Percentiles rank a stretch among this genome's conserved stretches.
These are phyloP conservation scores for Mesembryanthemum crystallinum DNA, from an alignment of 148 eudicot species.

Conservation along the genomic window DNA sequence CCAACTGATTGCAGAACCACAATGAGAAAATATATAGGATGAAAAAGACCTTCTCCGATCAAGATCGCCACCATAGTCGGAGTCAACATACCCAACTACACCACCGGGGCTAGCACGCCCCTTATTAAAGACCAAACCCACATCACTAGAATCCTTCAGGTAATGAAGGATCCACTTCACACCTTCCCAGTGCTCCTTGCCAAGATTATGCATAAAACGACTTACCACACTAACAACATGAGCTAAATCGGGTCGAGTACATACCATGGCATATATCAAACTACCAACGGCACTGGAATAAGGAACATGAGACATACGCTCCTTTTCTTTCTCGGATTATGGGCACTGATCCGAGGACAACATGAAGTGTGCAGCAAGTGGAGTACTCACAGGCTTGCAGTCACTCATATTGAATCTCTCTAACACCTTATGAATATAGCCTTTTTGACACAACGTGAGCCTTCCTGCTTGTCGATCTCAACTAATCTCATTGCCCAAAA, in stretches of 20 bases:
- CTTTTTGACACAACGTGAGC: not conserved
- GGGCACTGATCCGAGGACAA: not conserved
- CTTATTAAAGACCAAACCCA: not conserved
- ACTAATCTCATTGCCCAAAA: not conserved
- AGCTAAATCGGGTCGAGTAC: not conserved
- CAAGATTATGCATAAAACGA: no score
- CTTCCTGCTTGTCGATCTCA: not conserved
- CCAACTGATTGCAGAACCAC: not conserved
- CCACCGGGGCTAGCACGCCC: no score
- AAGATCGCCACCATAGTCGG: constrained; percentile 1
- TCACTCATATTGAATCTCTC: not conserved
- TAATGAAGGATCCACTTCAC: constrained; percentile 16
- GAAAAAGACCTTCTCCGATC: constrained; percentile 9
- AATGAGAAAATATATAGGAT: not conserved
- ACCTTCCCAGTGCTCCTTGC: not conserved
- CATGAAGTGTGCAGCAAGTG: not conserved
- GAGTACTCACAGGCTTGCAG: not conserved
- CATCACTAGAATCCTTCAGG: not conserved
- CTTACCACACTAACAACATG: constrained; percentile 12
- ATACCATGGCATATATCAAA: constrained; percentile 9
- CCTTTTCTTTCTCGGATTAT: not conserved
- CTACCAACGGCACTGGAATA: constrained; percentile 5
- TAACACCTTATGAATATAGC: not conserved
- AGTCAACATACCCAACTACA: constrained; percentile 4
- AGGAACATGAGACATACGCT: not conserved